These are phyloP conservation scores for Bondarzewia mesenterica DNA, from an alignment of 1,284 basidiomycete genomes.

Conservation along the genomic window DNA sequence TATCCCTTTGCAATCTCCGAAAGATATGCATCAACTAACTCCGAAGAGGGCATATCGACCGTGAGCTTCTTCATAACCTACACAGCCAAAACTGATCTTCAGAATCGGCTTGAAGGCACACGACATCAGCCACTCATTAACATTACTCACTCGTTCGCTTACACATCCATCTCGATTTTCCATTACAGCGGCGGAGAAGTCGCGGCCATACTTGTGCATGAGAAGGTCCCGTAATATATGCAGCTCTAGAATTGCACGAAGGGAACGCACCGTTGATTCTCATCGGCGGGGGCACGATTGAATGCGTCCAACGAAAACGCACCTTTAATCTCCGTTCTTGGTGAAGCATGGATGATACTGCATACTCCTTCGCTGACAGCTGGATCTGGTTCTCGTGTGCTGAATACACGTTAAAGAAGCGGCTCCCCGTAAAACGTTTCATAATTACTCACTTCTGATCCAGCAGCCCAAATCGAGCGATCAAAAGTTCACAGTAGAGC, in stretches of 20 bases:
- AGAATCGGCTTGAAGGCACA: background rate
- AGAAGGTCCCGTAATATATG: slow-evolving; percentile 88
- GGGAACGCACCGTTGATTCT: slow-evolving; percentile 1
- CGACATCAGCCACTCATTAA: background rate
- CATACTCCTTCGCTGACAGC: slow-evolving; percentile 69
- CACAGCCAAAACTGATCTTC: background rate
- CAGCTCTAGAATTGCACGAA: slow-evolving; percentile 55
- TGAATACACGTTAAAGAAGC: slow-evolving; percentile 21
- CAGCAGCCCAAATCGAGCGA: slow-evolving; percentile 86
- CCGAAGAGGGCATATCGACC: slow-evolving; percentile 59
- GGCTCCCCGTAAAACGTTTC: slow-evolving; percentile 3
- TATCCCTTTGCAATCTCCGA: slow-evolving; percentile 86
- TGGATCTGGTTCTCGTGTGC: slow-evolving; percentile 77
- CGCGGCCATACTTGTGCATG: slow-evolving; percentile 89
- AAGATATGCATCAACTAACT: slow-evolving; percentile 83
- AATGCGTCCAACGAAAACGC: slow-evolving; percentile 5
- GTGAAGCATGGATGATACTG: slow-evolving; percentile 85
- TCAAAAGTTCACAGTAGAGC: slow-evolving; percentile 88
- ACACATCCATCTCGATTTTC: slow-evolving; percentile 80
- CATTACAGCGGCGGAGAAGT: slow-evolving; percentile 73
- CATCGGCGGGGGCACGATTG: background rate
- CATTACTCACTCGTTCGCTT: slow-evolving; percentile 58
- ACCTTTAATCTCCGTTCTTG: slow-evolving; percentile 88
- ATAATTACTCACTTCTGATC: slow-evolving; percentile 63
- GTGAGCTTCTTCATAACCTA: slow-evolving; percentile 70